Percentiles rank a stretch among this genome's conserved stretches.
These are phyloP conservation scores for Micromonas commoda DNA, from an alignment of 139 green algal species.

Conservation along the genomic window DNA sequence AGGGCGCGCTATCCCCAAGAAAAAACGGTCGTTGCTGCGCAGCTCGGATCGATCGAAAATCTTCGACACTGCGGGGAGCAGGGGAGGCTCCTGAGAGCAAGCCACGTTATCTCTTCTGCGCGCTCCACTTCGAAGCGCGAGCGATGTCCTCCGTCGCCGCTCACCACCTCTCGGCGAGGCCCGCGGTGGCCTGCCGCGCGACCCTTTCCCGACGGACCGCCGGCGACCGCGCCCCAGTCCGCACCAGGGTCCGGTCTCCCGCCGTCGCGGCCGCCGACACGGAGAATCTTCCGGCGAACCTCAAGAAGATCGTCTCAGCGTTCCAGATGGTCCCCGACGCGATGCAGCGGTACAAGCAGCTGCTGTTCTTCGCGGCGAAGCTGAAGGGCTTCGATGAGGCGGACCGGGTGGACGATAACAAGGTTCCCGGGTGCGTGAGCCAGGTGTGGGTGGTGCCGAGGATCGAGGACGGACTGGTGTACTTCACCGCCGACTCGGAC, in stretches of 20 bases:
- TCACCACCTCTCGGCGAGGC: no score
- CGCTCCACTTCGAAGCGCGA: no score
- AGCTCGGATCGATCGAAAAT: no score
- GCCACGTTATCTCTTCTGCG: no score
- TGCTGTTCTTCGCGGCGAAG: constrained; percentile 93
- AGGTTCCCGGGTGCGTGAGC: constrained; percentile 80
- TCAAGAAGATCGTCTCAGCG: background rate
- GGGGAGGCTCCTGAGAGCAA: no score
- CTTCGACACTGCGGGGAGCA: no score
- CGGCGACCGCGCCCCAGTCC: no score
- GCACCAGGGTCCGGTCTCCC: background rate
- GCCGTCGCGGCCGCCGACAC: background rate
- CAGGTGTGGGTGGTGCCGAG: constrained; percentile 91
- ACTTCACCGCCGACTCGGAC: constrained; percentile 91
- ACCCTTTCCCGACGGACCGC: no score
- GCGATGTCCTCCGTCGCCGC: no score
- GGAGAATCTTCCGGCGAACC: background rate
- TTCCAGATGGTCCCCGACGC: constrained; percentile 43
- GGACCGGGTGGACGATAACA: constrained; percentile 47
- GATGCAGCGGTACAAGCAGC: constrained; percentile 85
- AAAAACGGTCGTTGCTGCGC: no score
- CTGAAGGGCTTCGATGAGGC: constrained; percentile 44
- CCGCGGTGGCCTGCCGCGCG: no score
- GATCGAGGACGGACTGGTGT: constrained; percentile 66
- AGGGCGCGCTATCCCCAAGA: no score